These are phyloP conservation scores for Skeletonema menzelii DNA, from an alignment of 108 stramenopile genomes.

Conservation along the genomic window DNA sequence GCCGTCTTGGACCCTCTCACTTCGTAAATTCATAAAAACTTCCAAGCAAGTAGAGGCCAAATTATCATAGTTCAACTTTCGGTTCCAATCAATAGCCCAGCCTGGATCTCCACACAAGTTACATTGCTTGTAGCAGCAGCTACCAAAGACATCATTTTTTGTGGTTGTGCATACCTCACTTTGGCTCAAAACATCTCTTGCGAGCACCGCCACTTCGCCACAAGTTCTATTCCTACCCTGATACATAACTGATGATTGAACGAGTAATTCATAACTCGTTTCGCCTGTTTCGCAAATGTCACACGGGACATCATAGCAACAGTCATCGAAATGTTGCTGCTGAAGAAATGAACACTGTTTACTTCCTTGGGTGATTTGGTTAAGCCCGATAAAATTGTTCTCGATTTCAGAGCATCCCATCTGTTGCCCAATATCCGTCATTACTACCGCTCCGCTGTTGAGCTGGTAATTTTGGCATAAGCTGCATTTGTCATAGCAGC, in stretches of 20 bases:
- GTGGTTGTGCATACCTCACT: slow-evolving; percentile 28
- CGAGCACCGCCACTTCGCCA: slow-evolving; percentile 36
- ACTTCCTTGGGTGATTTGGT: slow-evolving; percentile 41
- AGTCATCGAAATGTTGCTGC: slow-evolving; percentile 35
- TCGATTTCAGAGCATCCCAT: slow-evolving; percentile 44
- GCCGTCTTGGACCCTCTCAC: slow-evolving; percentile 33
- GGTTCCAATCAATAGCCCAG: slow-evolving; percentile 42
- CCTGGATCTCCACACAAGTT: slow-evolving; percentile 32
- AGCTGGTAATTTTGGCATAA: slow-evolving; percentile 41
- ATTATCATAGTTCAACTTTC: slow-evolving; percentile 26
- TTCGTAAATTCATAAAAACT: slow-evolving; percentile 42
- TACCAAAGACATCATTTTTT: slow-evolving; percentile 25
- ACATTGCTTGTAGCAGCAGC: slow-evolving; percentile 46
- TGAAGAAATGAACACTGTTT: slow-evolving; percentile 35
- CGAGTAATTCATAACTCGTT: slow-evolving; percentile 27
- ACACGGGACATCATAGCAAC: slow-evolving; percentile 46
- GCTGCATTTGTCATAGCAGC: slow-evolving; percentile 43
- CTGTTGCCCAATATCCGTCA: slow-evolving; percentile 14
- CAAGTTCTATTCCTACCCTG: slow-evolving; percentile 33
- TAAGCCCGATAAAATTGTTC: slow-evolving; percentile 25
- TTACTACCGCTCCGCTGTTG: slow-evolving; percentile 30
- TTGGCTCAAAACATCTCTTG: slow-evolving; percentile 37
- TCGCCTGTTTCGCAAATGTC: slow-evolving; percentile 26
- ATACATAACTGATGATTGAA: slow-evolving; percentile 15
- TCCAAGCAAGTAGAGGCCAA: slow-evolving; percentile 46